phyloP scores from a whole-genome alignment of 2,329 filamentous ascomycete species.

The Didymella segeticola region DNA sequence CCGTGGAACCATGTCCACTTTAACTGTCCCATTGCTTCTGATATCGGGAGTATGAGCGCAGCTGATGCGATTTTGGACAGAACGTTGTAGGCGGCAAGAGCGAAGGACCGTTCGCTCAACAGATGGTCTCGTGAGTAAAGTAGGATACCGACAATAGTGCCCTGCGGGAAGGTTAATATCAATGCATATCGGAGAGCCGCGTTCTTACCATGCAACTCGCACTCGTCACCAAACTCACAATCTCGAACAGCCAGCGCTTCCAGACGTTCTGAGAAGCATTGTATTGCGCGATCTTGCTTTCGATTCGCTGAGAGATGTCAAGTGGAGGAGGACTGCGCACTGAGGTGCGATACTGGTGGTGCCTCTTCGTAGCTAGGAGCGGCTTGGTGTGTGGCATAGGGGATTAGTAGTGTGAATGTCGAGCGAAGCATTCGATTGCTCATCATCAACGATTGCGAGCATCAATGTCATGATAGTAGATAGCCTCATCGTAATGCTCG shows the following conservation, averaged over 20 bases:
- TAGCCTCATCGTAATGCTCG: no score
- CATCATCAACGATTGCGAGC: neutral
- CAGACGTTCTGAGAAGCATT: constrained; percentile 26
- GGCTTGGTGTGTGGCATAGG: neutral
- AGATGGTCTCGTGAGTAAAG: constrained; percentile 31
- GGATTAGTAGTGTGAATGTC: neutral
- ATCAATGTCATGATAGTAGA: no score
- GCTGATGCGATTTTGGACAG: constrained; percentile 36
- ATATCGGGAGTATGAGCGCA: constrained; percentile 33
- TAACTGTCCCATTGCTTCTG: constrained; percentile 40
- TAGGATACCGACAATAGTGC: constrained; percentile 44
- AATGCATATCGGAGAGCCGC: neutral
- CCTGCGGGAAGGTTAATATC: neutral
- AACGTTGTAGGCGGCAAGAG: constrained; percentile 26
- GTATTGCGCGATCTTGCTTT: constrained; percentile 31
- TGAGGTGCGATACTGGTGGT: neutral
- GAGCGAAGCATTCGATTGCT: neutral
- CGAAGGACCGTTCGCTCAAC: constrained; percentile 42
- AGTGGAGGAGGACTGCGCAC: neutral
- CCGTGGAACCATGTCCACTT: constrained; percentile 43
- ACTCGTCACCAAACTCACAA: constrained; percentile 36
- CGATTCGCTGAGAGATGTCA: constrained; percentile 28
- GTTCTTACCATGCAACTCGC: constrained; percentile 38
- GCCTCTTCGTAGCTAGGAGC: neutral
- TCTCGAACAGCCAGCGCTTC: constrained; percentile 41